These are phyloP conservation scores for Colletotrichum agaves DNA, from an alignment of 2,329 filamentous ascomycete species.

Conservation along the genomic window DNA sequence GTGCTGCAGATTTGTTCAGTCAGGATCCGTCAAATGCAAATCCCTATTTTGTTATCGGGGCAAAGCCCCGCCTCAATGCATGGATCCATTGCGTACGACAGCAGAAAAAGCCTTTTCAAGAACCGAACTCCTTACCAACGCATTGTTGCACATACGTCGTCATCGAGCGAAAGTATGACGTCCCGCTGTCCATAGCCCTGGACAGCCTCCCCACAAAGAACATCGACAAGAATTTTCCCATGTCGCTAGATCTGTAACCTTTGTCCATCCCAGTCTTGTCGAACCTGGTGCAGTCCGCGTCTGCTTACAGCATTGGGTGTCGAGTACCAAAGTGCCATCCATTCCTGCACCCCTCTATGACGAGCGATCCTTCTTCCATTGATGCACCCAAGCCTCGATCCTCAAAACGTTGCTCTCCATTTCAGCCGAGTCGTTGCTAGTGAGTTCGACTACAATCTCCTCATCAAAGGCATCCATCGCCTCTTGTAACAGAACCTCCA, in stretches of 20 bases:
- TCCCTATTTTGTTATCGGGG: neutral
- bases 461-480: slow-evolving; percentile 87
- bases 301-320: neutral
- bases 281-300: neutral
- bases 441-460: slow-evolving; percentile 89
- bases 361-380: slow-evolving; percentile 76
- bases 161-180: no score
- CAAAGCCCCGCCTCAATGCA: neutral
- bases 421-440: slow-evolving; percentile 83
- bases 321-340: neutral
- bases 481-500: slow-evolving; percentile 93
- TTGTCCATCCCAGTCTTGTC: no score
- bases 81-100: neutral
- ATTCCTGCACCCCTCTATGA: neutral
- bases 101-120: neutral
- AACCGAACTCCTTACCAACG: no score
- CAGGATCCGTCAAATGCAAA: no score
- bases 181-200: no score
- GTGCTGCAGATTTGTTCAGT: no score
- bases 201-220: no score
- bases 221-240: no score
- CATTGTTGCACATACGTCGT: no score
- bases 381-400: slow-evolving; percentile 82
- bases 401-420: slow-evolving; percentile 90
- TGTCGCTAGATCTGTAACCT: no score